Percentiles rank a stretch among this genome's conserved stretches.
Evolutionary conservation across 1,284 basidiomycete genomes (phyloP).

Genomic region (Agaricales sp.): DNA sequence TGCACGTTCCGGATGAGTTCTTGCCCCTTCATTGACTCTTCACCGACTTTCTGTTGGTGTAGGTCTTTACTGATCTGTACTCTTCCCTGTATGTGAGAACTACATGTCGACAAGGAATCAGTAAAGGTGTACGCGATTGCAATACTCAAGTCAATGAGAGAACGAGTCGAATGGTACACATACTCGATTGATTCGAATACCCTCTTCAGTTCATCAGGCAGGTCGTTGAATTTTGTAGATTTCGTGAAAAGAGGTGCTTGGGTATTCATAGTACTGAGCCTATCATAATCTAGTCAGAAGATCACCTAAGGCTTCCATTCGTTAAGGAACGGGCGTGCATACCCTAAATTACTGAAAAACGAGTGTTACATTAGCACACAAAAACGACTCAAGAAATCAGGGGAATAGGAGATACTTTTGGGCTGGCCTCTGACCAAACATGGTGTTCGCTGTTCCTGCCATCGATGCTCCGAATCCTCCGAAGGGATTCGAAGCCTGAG

Average conservation of each 20-base stretch:
- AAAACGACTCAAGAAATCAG: neutral
- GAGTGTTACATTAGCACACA: neutral
- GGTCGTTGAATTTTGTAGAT: constrained; percentile 76
- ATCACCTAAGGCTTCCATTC: neutral
- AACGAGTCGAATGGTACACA: constrained; percentile 13
- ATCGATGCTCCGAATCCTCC: neutral
- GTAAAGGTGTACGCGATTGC: constrained; percentile 7
- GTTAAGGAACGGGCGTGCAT: neutral
- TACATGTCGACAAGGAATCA: constrained; percentile 23
- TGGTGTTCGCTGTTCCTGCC: neutral
- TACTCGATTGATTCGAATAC: constrained; percentile 68
- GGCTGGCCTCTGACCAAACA: constrained; percentile 3
- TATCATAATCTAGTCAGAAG: constrained; percentile 3
- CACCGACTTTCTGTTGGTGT: constrained; percentile 63
- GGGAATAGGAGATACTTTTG: constrained; percentile 2
- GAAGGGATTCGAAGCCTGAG: neutral
- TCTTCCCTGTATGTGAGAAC: constrained; percentile 64
- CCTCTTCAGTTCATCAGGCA: constrained; percentile 59
- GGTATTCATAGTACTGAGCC: constrained; percentile 16
- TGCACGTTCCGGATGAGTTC: constrained; percentile 55
- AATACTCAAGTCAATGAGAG: constrained; percentile 3
- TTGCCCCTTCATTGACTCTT: constrained; percentile 63
- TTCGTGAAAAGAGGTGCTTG: constrained; percentile 46
- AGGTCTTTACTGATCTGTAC: constrained; percentile 71
- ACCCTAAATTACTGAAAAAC: constrained; percentile 3